These are phyloP conservation scores for Clarireedia homoeocarpa DNA, from an alignment of 2,329 filamentous ascomycete species.

Conservation along the genomic window DNA sequence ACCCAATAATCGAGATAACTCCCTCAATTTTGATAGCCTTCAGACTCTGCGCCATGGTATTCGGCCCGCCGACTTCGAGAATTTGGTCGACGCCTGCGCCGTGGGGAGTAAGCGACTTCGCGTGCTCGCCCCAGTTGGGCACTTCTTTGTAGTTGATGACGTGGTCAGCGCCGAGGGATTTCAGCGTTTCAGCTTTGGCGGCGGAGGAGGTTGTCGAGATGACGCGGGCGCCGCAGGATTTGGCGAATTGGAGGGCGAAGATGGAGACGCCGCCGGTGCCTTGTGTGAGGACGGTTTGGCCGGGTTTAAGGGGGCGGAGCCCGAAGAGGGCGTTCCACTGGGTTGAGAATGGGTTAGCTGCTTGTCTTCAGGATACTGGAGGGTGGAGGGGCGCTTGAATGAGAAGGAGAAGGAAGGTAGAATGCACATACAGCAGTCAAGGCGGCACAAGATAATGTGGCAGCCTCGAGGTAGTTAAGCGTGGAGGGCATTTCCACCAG, in stretches of 20 bases:
- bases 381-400: background rate
- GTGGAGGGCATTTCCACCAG: constrained; percentile 50
- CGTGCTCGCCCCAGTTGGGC: constrained; percentile 34
- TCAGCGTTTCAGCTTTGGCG: constrained; percentile 31
- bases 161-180: constrained; percentile 35
- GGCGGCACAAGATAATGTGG: constrained; percentile 44
- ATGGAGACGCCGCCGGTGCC: constrained; percentile 37
- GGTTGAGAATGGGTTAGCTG: background rate
- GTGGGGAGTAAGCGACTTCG: constrained; percentile 30
- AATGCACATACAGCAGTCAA: constrained; percentile 34
- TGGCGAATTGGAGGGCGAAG: constrained; percentile 34
- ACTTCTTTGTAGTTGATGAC: constrained; percentile 38
- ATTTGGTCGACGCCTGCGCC: constrained; percentile 35
- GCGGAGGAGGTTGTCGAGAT: constrained; percentile 36
- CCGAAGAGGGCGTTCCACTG: constrained; percentile 50
- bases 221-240: constrained; percentile 33
- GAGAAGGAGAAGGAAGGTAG: background rate
- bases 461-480: constrained; percentile 38
- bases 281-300: constrained; percentile 34
- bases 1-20: constrained; percentile 33
- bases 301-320: constrained; percentile 30
- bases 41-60: constrained; percentile 34
- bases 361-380: background rate
- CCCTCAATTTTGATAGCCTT: constrained; percentile 35
- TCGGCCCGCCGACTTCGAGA: constrained; percentile 37